Evolutionary conservation across 805 yeast species (phyloP).

Genomic region (Pichia kluyveri): DNA sequence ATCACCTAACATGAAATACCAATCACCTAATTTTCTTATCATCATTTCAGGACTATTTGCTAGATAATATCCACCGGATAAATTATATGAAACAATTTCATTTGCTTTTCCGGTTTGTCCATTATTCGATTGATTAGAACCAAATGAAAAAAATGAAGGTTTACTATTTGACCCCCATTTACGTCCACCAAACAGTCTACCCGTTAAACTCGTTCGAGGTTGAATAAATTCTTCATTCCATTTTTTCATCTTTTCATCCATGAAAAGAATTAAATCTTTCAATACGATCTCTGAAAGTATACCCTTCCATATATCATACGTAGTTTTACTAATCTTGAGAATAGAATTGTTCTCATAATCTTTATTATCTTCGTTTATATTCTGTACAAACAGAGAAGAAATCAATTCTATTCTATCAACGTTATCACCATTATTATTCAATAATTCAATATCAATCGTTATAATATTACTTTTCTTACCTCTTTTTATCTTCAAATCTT

Average conservation of each 20-base stretch:
- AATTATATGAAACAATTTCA: constrained; percentile 30
- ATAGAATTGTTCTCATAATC: neutral
- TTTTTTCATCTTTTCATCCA: constrained; percentile 68
- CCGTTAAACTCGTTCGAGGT: constrained; percentile 69
- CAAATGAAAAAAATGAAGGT: constrained; percentile 26
- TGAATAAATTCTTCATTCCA: constrained; percentile 83
- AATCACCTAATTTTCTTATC: constrained; percentile 79
- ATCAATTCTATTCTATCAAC: constrained; percentile 9
- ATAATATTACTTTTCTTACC: constrained; percentile 2
- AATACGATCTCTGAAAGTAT: constrained; percentile 40
- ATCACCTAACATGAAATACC: constrained; percentile 87
- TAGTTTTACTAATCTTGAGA: constrained; percentile 2
- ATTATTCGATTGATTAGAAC: constrained; percentile 4
- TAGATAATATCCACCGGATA: constrained; percentile 48
- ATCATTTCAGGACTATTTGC: constrained; percentile 61
- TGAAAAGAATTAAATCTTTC: constrained; percentile 60
- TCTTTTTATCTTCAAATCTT: constrained; percentile 18
- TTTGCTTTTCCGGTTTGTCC: neutral
- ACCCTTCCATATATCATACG: constrained; percentile 23
- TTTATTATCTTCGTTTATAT: neutral
- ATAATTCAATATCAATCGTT: constrained; percentile 3
- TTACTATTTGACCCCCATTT: constrained; percentile 37
- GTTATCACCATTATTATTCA: neutral
- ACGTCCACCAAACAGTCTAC: constrained; percentile 53
- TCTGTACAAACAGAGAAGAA: constrained; percentile 18